Percentiles rank a stretch among this genome's conserved stretches.
Conservation (phyloP, 805 yeast genomes). For the Candida quercuum region DNA sequence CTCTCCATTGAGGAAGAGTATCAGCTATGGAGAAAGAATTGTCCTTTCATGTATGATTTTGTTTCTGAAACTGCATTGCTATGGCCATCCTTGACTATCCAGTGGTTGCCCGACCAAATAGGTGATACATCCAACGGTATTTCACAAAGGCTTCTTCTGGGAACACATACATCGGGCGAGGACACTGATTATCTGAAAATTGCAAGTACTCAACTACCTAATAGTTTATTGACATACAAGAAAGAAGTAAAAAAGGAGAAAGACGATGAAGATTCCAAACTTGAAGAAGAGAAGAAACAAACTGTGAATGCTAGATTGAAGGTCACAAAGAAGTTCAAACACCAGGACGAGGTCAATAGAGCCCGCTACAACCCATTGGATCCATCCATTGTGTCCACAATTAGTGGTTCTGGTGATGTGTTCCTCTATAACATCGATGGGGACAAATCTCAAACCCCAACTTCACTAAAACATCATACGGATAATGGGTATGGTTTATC, state of each 20-base stretch:
- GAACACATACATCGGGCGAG: slow-evolving; percentile 71
- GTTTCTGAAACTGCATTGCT: slow-evolving; percentile 73
- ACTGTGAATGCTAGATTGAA: slow-evolving; percentile 49
- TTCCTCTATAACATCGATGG: slow-evolving; percentile 39
- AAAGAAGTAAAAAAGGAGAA: slow-evolving; percentile 23
- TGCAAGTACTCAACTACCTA: slow-evolving; percentile 56
- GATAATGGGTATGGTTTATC: slow-evolving; percentile 73
- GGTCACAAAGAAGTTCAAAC: slow-evolving; percentile 54
- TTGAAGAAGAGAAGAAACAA: slow-evolving; percentile 15
- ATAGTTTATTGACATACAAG: slow-evolving; percentile 27
- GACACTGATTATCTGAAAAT: slow-evolving; percentile 63
- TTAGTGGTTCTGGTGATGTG: slow-evolving; percentile 61
- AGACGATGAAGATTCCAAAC: slow-evolving; percentile 10
- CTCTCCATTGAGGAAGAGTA: slow-evolving; percentile 49
- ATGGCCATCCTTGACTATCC: slow-evolving; percentile 79
- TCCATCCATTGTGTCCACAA: slow-evolving; percentile 51
- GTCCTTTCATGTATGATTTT: slow-evolving; percentile 77
- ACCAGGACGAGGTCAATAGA: slow-evolving; percentile 63
- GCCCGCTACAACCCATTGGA: slow-evolving; percentile 68
- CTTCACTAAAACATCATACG: slow-evolving; percentile 42
- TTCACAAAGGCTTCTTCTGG: slow-evolving; percentile 51
- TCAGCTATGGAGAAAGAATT: slow-evolving; percentile 74
- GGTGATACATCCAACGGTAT: slow-evolving; percentile 23
- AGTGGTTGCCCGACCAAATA: slow-evolving; percentile 57
- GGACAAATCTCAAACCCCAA: slow-evolving; percentile 23